Base-by-base conservation (phyloP, 495 filamentous ascomycete species). In the Evansstolkia leycettana region DNA sequence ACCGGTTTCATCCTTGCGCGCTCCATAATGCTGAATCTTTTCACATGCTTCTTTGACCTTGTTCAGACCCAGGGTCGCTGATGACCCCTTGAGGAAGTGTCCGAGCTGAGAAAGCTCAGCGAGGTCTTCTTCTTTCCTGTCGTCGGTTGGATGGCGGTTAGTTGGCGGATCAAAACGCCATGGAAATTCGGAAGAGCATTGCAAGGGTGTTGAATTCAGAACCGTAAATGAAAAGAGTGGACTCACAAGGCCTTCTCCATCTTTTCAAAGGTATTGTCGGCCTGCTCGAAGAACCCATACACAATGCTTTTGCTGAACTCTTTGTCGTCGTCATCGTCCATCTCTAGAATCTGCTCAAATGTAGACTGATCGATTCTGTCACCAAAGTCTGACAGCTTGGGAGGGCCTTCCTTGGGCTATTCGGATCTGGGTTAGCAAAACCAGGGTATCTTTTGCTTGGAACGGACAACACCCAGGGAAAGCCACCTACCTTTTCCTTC, bases 51-150 rank as follows among this genome's bases (percentile, higher is more conserved):
- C 87, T 54, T 84, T 84, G 50, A 98, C 82, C 61, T 93, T 92
- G 46, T 67, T 83, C 26, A 98, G 72, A 15, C 90, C 90, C 33
- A 98, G 75, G 5, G 92, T 96, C 13, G 90, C 90, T 7, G 89
- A 94, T n/a, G 89, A 95, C 26, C 90, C 90, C 60, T 98, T 98
- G 36, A 98, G 66, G 64, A 94, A 98, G 60, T 98, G 90, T 16
- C 90, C 90, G 17, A 93, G 75, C 11, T 65, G 66, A 12, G 88
- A 94, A 11, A 98, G 76, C 37, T 75, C 62, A 2, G 55, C 54
- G 25, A 95, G 76, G 39, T 93, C 67, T 40, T 64, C 62, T 8
- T 66, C 46, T 41, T 70, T 51, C 24, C 89, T 95, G 45, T 36
- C 40, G 40, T 33, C 31, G 25, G 32, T 37, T n/a, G 24, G 14